Evolutionary conservation across 1,284 basidiomycete genomes (phyloP), one percentile per base, ranked within the genome.

Genomic region (Puccinia polysora): DNA sequence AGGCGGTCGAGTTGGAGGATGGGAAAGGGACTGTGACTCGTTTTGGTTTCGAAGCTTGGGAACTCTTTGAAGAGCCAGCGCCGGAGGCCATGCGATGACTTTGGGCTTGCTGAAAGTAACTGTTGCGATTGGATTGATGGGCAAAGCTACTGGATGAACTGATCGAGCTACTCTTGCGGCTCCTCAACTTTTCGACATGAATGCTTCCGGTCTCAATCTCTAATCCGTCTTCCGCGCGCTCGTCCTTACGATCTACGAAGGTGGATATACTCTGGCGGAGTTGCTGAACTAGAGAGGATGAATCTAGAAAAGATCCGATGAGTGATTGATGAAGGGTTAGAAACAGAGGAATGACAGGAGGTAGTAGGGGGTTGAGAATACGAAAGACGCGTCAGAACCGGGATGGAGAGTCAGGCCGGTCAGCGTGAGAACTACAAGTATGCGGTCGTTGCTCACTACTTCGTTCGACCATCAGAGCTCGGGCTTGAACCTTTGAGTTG

Each of bases 21-120:
- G 68, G 68, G 28, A 71, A 71, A 32, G 68, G 68, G 40, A 71
- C 68, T 5, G 68, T 55, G 18, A 71, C 49, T 40, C 68, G 56
- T 62, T 43, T 55, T 15, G 49, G 38, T 71, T 62, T 63, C 63
- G 68, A 53, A 52, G 58, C 53, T 47, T 50, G 56, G 23, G 38
- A 23, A 15, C 14, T 59, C 30, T 30, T 59, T 23, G n/a, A 32
- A 6, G 4, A 2, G 2, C 5, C 30, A 23, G 52, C 20, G 30
- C 28, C 20, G 30, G 28, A 14, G 15, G 30, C 32, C 32, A 25
- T 15, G 47, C 20, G 40, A 12, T n/a, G n/a, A 5, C 32, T 28
- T 50, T 40, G 58, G 20, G 28, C 32, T n/a, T 52, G 40, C 34
- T 36, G 67, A 47, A 56, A 47, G 43, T 49, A 38, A 34, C 50